Base-by-base conservation (phyloP, 352 stramenopile genomes). In the Pythium brachiatum region DNA sequence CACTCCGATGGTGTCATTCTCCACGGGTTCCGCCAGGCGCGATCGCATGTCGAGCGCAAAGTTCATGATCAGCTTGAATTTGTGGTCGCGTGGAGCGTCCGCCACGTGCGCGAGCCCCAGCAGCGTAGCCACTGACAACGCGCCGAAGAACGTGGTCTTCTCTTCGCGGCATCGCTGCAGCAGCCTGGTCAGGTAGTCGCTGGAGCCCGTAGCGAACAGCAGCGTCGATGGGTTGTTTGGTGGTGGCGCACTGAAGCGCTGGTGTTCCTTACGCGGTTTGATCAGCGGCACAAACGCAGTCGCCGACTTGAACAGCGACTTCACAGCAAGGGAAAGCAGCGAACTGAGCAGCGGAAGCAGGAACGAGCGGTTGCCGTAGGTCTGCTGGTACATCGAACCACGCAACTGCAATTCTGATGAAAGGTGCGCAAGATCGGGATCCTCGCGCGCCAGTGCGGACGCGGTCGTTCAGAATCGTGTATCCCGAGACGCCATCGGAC, bases 331-430 rank as follows among this genome's bases (percentile, higher is more conserved):
- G 53, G 64, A 68, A 3, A 62, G 2, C 0, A 26, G 16, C 13
- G 12, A 27, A 7, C 61, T 64, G 2, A 51, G 11, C 1, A 70
- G 18, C 23, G 43, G 66, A 27, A 53, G 58, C 23, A 66, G 39
- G 23, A 70, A 53, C 23, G 68, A 56, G 36, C 62, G 70, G 38
- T 50, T 26, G 47, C 64, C 65, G 32, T 76, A 39, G 38, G 44
- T 57, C 57, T 74, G 64, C 27, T 84, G 58, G 63, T 83, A 86
- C 20, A 83, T 68, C 15, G 75, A 79, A 3, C 44, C 46, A 2
- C 58, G 65, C 48, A 76, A 43, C 1, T 65, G 69, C 25, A 68
- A 41, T 52, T 71, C 50, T 53, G 50, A 20, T 21, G 53, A 47
- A 11, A 75, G 27, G 9, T 7, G 50, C 5, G 16, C n/a, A 4